Evolutionary conservation across 768 basidiomycete genomes (phyloP), one percentile per base, ranked within the genome.

Genomic region (Saitozyma podzolica): DNA sequence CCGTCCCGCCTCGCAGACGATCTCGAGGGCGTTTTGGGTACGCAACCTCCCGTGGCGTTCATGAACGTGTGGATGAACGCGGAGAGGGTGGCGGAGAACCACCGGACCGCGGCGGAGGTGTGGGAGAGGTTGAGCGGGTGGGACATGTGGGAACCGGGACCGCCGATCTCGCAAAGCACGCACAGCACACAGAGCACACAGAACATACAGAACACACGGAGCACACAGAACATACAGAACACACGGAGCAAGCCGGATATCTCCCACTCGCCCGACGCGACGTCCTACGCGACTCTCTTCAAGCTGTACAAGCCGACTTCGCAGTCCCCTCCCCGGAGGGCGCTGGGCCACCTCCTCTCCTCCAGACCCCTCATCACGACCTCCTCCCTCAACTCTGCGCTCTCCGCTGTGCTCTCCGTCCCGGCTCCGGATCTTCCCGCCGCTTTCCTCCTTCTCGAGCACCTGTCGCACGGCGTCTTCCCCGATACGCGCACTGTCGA

Each of bases 11-110:
- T 19, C 50, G 19, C 50, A 37, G 58, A 58, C 52, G 50, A 63
- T 2, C 45, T 61, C 13, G 54, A 58, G 9, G 43, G 58, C 1
- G 20, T 67, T 0, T 42, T 50, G 6, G 61, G 52, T 14, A 61
- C 55, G 19, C 16, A 40, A n/a, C 50, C 62, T 8, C 47, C 56
- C 13, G 14, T 65, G 16, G 61, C 53, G 29, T 65, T 73, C 41
- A 42, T 65, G 17, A 73, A 73, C 54, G 60, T 56, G 9, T 73
- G 71, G 71, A 63, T 73, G 66, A 61, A 54, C 20, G 63, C 68
- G 29, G 71, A 73, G 49, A 16, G 58, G 45, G 40, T 57, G 17
- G 60, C 65, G n/a, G 67, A 61, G 14, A 59, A 72, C 49, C 16
- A 29, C 2, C 41, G 55, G 13, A 41, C 42, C n/a, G 61, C 63